These are phyloP conservation scores for Mikania micrantha DNA, from an alignment of 129 eudicot genomes.

Conservation along the genomic window DNA sequence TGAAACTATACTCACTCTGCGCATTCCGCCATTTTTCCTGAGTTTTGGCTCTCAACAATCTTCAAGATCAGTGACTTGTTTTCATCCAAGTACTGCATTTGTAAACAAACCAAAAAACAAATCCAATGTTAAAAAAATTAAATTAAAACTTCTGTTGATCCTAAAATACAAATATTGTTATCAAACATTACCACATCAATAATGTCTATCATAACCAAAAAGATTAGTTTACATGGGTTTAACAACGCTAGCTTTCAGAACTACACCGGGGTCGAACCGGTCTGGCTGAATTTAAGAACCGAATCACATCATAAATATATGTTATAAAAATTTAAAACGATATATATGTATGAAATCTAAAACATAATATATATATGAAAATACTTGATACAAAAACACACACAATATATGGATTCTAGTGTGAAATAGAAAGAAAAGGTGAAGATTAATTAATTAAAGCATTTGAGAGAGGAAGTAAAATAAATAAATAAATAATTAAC, in stretches of 20 bases:
- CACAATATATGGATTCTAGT: not conserved
- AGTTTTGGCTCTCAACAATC: slow-evolving; percentile 97
- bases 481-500: slow-evolving; percentile 23
- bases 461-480: slow-evolving; percentile 16
- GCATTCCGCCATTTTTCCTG: slow-evolving; percentile 88
- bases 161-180: slow-evolving; percentile 43
- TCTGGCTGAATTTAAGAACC: too few relatives aligned
- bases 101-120: not conserved
- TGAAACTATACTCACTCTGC: slow-evolving; percentile 74
- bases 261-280: too few relatives aligned
- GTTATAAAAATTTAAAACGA: too few relatives aligned
- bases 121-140: not conserved
- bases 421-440: not conserved
- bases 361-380: too few relatives aligned
- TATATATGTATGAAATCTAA: too few relatives aligned
- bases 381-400: slow-evolving; percentile 17
- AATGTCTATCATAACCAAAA: too few relatives aligned
- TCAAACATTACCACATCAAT: not conserved
- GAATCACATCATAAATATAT: too few relatives aligned
- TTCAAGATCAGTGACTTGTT: slow-evolving; percentile 91
- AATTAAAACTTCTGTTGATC: slow-evolving; percentile 20
- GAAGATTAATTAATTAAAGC: not conserved
- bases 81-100: slow-evolving; percentile 85
- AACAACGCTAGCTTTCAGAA: too few relatives aligned
- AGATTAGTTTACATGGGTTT: too few relatives aligned